Evolutionary conservation across 2,329 filamentous ascomycete species (phyloP), one percentile per base, ranked within the genome.

Genomic region (Alternaria hordeiaustralica): DNA sequence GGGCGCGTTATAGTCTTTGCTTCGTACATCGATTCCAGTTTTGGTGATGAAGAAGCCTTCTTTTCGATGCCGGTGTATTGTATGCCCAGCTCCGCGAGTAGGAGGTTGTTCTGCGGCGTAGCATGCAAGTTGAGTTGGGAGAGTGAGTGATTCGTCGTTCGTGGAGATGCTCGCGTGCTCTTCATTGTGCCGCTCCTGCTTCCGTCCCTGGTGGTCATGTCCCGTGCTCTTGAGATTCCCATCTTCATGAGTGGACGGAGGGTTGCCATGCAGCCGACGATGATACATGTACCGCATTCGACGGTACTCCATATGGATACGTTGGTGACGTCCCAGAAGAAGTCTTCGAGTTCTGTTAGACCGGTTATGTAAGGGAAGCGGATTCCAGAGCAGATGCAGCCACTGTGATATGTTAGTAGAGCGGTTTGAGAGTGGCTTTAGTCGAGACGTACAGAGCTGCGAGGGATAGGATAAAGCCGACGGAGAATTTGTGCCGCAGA

Each of bases 401-500:
- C 89, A 41, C 76, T 78, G 26, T 63, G n/a, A 45, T 33, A 25
- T 12, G 56, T 75, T 51, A 76, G 70, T 26, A 12, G 43, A 20
- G 4, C 11, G 7, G 6, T n/a, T 23, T 25, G 11, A 12, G 2
- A 15, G 26, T 11, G 11, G 20, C 5, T 10, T n/a, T 6, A 1
- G 47, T 11, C 25, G 18, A 26, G n/a, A 66, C 73, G 59, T 64
- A 79, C 76, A 75, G 58, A 25, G 77, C 70, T 41, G 73, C 78
- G 74, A 90, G 81, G 8, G 82, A 82, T 60, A 90, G 77, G 43
- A 90, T 82, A 18, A 83, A 79, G 12, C 85, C 83, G 23, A 89
- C 78, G 0, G 85, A 85, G 10, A 84, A 44, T 70, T 89, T 90
- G 3, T 83, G 83, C 54, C 80, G 81, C 12, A 69, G 69, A 49